phyloP scores from a whole-genome alignment of 106 monocot species.

The Platanthera zijinensis region DNA sequence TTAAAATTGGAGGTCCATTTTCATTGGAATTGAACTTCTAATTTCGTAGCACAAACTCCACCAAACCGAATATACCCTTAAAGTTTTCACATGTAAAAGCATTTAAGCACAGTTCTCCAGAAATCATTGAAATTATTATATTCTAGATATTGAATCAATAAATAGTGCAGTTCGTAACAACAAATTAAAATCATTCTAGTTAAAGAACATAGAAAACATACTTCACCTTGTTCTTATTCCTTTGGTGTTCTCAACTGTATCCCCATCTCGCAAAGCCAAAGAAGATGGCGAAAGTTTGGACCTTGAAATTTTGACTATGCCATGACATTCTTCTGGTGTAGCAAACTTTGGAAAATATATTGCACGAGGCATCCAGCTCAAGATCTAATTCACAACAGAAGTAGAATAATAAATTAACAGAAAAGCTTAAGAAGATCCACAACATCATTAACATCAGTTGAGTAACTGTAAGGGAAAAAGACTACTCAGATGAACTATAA shows the following conservation, averaged over 20 bases:
- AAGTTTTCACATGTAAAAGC: background rate
- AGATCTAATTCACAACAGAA: slow-evolving; percentile 39
- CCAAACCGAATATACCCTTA: no score
- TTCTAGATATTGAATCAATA: background rate
- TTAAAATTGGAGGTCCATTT: no score
- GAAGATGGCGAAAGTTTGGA: slow-evolving; percentile 55
- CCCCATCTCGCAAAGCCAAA: slow-evolving; percentile 72
- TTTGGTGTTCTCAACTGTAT: slow-evolving; percentile 73
- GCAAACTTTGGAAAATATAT: slow-evolving; percentile 89
- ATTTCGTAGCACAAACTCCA: no score
- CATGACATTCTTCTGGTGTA: slow-evolving; percentile 52
- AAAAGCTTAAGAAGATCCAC: background rate
- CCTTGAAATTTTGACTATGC: slow-evolving; percentile 43
- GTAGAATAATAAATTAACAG: background rate
- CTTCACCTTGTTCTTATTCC: slow-evolving; percentile 83
- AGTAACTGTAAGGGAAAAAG: background rate
- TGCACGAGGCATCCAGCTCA: slow-evolving; percentile 93
- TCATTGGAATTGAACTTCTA: no score
- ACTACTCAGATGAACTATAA: background rate
- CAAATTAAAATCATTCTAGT: background rate
- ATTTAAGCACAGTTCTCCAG: background rate
- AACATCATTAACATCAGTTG: background rate
- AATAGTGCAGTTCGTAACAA: background rate
- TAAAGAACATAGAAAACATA: background rate
- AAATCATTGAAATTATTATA: background rate